Base-by-base conservation (phyloP, 352 stramenopile genomes). In the Globisporangium abappressorium region DNA sequence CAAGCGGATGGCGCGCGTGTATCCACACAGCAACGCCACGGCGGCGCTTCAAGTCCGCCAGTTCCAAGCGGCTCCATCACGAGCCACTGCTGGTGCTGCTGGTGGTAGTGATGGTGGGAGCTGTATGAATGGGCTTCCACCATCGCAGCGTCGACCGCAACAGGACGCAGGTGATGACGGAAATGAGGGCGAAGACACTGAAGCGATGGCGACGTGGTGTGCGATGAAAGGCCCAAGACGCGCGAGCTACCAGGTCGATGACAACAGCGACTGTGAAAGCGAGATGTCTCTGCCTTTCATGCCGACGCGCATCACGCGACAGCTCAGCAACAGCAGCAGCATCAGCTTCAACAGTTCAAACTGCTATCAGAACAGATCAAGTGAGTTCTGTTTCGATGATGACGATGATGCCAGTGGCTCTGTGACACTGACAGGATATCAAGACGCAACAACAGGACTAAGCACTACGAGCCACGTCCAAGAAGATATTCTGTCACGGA, bases 401-500 rank as follows among this genome's bases (percentile, higher is more conserved):
- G 34, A 62, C n/a, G 33, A 12, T 7, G 56, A 62, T 56, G n/a
- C 6, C 20, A 62, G 15, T 33, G 56, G 9, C 2, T 46, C 33
- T 47, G 26, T 5, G 18, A 24, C 56, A 14, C 20, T 24, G 33
- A 22, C 18, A 9, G 56, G 33, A 12, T 46, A 18, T 20, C 33
- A 6, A 46, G 33, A 18, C 20, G 20, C 33, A 62, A 20, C 33
- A 28, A 6, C 18, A 46, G 20, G 55, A 43, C 15, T 30, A 20
- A 36, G 11, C 8, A 20, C 28, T 59, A 59, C n/a, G 0, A 43
- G 22, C 51, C 47, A 34, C 22, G 53, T 85, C 20, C 81, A 89
- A 11, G 73, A 91, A 22, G 77, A 80, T 65, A 77, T 93, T 12
- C 67, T 95, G 60, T 70, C 80, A 5, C 77, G 87, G 30, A 88